Evolutionary conservation across 495 filamentous ascomycete genomes (phyloP).

Genomic region (Neurospora terricola): DNA sequence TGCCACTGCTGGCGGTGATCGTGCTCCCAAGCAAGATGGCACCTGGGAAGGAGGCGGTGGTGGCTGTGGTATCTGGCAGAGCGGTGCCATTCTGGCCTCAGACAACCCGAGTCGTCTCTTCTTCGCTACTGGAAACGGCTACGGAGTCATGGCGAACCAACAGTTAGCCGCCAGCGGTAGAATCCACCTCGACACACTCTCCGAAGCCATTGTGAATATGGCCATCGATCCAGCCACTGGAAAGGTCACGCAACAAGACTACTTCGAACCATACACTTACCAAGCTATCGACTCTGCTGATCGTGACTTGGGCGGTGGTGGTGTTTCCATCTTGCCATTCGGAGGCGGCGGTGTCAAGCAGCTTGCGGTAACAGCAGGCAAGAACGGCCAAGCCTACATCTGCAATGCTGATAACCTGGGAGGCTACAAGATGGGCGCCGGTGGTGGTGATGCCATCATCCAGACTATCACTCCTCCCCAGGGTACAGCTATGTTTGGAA

Average conservation of each 20-base stretch:
- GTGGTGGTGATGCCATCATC: constrained; percentile 21
- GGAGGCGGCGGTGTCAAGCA: constrained; percentile 16
- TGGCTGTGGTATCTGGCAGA: constrained; percentile 12
- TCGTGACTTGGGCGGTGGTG: constrained; percentile 8
- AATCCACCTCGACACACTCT: constrained; percentile 7
- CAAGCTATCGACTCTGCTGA: constrained; percentile 6
- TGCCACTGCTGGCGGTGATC: constrained; percentile 4
- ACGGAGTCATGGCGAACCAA: constrained; percentile 7
- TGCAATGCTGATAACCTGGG: constrained; percentile 31
- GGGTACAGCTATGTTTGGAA: constrained; percentile 10
- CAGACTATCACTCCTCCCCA: constrained; percentile 24
- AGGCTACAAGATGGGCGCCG: constrained; percentile 15
- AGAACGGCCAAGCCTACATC: constrained; percentile 28
- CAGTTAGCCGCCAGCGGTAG: constrained; percentile 4
- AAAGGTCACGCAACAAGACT: constrained; percentile 24
- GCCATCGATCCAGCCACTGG: constrained; percentile 15
- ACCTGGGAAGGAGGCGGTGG: constrained; percentile 14
- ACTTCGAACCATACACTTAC: constrained; percentile 15
- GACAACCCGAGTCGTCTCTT: constrained; percentile 11
- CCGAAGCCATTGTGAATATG: constrained; percentile 23
- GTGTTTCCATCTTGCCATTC: constrained; percentile 25
- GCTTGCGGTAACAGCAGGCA: constrained; percentile 24
- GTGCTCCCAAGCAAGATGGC: constrained; percentile 12
- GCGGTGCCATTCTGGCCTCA: constrained; percentile 13
- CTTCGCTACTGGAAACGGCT: constrained; percentile 7